Evolutionary conservation across 2,329 filamentous ascomycete genomes (phyloP).

Genomic region (Exserohilum turcica): DNA sequence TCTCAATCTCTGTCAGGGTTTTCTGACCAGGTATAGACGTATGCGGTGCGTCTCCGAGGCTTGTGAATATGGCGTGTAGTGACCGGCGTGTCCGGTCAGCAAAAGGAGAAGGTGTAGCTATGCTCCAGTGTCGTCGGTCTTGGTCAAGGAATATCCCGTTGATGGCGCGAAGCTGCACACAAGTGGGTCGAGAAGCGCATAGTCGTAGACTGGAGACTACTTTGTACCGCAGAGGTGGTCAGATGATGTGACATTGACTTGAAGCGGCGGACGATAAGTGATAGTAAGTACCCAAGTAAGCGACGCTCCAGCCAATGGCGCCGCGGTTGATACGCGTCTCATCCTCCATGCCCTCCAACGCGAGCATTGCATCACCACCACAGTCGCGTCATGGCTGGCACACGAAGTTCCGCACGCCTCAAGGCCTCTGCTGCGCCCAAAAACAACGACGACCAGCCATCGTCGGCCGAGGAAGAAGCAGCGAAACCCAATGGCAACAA

Average conservation of each 20-base stretch:
- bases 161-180: no score
- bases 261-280: background rate
- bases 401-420: conserved; percentile 39
- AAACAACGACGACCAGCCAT: conserved; percentile 28
- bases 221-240: no score
- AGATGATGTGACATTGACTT: no score
- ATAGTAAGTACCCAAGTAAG: background rate
- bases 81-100: background rate
- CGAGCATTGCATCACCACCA: conserved; percentile 5
- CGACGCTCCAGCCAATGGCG: conserved; percentile 3
- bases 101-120: background rate
- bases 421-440: conserved; percentile 21
- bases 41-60: background rate
- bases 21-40: no score
- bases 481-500: conserved; percentile 31
- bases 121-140: no score
- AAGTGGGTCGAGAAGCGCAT: no score
- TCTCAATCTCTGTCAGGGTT: no score
- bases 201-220: no score
- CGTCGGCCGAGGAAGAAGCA: conserved; percentile 19
- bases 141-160: no score
- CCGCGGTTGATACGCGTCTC: conserved; percentile 4
- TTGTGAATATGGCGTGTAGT: background rate
- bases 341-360: conserved; percentile 1
- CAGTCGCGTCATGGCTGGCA: conserved; percentile 30